phyloP scores from a whole-genome alignment of 345 rosid species.

The Eutrema japonicum region DNA sequence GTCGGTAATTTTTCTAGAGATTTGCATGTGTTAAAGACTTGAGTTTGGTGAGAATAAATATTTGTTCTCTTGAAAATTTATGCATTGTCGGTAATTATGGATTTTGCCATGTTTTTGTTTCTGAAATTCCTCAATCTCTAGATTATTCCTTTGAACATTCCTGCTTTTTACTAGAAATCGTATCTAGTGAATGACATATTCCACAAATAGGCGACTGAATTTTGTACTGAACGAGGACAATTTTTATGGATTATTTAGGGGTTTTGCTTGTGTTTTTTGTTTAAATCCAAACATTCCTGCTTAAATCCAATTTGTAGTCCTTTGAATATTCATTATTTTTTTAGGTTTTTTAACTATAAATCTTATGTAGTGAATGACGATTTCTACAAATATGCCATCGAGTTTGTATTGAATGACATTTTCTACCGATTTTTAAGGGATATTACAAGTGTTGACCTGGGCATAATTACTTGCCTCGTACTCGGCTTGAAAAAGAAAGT shows the following conservation, averaged over 20 bases:
- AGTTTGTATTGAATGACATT: neutral
- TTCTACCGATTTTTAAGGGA: neutral
- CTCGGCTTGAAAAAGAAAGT: too few relatives aligned
- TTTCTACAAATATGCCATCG: neutral
- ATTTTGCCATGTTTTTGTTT: neutral
- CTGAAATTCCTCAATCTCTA: too few relatives aligned
- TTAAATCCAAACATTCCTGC: too few relatives aligned
- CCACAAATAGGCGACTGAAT: neutral
- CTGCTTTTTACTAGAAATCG: too few relatives aligned
- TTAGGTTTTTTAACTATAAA: neutral
- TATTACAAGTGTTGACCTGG: neutral
- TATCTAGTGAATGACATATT: neutral
- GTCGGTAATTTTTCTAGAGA: neutral
- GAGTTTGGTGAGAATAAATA: slow-evolving; percentile 18
- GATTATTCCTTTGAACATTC: too few relatives aligned
- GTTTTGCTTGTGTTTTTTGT: neutral
- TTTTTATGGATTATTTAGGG: neutral
- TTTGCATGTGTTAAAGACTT: neutral
- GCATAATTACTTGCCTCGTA: too few relatives aligned
- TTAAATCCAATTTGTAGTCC: neutral
- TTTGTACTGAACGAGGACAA: neutral
- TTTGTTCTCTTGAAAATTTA: neutral
- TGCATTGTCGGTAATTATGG: neutral
- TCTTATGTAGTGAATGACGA: neutral
- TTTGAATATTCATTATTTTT: neutral